Evolutionary conservation across 2,329 filamentous ascomycete genomes (phyloP), one percentile per base, ranked within the genome.

Genomic region (Chrysosporium keratinophilum): DNA sequence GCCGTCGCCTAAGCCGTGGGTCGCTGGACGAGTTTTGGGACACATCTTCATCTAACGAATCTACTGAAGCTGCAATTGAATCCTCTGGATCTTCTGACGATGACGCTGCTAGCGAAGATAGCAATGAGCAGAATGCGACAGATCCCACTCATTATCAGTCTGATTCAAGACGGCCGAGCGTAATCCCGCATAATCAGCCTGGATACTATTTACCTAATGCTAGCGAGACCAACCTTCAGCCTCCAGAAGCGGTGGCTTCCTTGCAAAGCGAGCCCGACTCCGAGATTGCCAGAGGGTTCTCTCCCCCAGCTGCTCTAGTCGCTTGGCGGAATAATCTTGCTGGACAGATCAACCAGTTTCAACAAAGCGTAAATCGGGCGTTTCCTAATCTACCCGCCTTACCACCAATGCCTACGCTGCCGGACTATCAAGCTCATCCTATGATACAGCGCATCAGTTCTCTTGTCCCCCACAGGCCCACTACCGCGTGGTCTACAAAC

Each of bases 241-340:
- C 57, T 20, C 56, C 57, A 19, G 51, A 57, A 37, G 56, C 55
- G 35, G 44, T 58, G 14, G 35, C 66, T 15, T 52, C 61, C 19
- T 54, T 57, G 7, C 65, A 70, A 49, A 59, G 63, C 49, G 57
- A 60, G 15, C 35, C 60, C 10, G 57, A 64, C 19, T 58, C 59
- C 33, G 62, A 61, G 15, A 61, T 66, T 54, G 60, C 60, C 23
- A 63, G 63, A 43, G 64, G 62, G 1, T 70, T 76, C 39, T 75
- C 76, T 15, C 79, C 81, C 1, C 80, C 82, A 1, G 79, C 81
- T 3, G 79, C 84, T 45, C 79, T 88, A 63, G 76, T 81, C 47
- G 85, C 84, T 12, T 79, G 88, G 70, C 82, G 84, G 62, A 85
- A 89, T 52, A 85, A 90, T 55, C 70, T 91, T 17, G 77, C 83